Evolutionary conservation across 1,284 basidiomycete species (phyloP).

Genomic region (Pisolithus thermaeus): DNA sequence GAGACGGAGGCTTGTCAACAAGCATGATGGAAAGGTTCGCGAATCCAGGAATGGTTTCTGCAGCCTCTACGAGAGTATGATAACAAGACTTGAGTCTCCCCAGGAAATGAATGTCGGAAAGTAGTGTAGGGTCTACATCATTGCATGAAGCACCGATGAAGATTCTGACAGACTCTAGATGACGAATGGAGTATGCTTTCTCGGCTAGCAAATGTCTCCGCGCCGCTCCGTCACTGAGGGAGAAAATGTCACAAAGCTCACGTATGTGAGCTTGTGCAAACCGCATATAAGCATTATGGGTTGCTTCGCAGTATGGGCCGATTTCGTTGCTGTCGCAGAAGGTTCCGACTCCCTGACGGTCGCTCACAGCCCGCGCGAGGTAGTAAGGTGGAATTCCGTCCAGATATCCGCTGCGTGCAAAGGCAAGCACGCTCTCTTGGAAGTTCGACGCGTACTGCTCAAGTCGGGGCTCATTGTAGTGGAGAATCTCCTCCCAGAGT

Average conservation of each 20-base stretch:
- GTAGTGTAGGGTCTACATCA: not conserved
- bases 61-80: not conserved
- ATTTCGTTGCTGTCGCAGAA: not conserved
- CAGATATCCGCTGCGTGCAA: not conserved
- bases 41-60: not conserved
- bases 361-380: too few relatives aligned
- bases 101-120: not conserved
- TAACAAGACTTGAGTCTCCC: conserved; percentile 1
- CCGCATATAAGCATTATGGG: not conserved
- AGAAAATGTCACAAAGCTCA: not conserved
- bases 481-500: not conserved
- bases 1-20: not conserved
- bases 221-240: too few relatives aligned
- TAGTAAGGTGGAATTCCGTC: too few relatives aligned
- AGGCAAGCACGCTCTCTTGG: not conserved
- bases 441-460: not conserved
- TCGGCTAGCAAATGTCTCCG: not conserved
- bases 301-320: not conserved
- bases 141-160: not conserved
- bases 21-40: not conserved
- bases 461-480: not conserved
- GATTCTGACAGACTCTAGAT: not conserved
- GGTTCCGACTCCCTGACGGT: too few relatives aligned
- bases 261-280: not conserved
- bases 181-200: not conserved